These are phyloP conservation scores for Kurtzmaniella fragi DNA, from an alignment of 805 yeast species.

Conservation along the genomic window DNA sequence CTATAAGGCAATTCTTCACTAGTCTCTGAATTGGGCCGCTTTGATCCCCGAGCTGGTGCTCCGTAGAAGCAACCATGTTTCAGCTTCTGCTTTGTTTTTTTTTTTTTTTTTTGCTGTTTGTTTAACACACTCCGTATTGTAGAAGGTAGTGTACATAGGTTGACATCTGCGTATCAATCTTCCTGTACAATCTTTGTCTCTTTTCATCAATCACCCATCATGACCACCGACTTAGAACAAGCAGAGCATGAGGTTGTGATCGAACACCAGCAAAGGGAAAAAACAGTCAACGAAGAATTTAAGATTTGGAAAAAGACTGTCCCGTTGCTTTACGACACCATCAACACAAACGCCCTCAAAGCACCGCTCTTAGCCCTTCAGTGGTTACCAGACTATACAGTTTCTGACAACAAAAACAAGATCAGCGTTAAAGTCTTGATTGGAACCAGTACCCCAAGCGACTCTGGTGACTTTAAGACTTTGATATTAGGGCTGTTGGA, in stretches of 20 bases:
- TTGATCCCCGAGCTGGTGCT: no score
- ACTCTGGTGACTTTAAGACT: constrained; percentile 29
- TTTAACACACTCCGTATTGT: no score
- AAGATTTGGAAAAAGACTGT: constrained; percentile 79
- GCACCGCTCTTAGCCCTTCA: constrained; percentile 71
- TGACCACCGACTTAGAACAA: constrained; percentile 10
- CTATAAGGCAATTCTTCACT: no score
- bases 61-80: no score
- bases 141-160: no score
- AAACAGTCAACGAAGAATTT: constrained; percentile 69
- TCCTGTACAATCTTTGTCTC: not conserved
- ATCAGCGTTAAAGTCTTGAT: constrained; percentile 35
- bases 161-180: not conserved
- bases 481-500: constrained; percentile 41
- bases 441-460: constrained; percentile 45
- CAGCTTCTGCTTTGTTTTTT: no score
- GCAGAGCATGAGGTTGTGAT: constrained; percentile 33
- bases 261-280: constrained; percentile 54
- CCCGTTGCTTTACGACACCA: constrained; percentile 69
- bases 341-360: constrained; percentile 61
- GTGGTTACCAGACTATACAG: constrained; percentile 52
- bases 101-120: no score
- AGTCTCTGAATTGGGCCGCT: no score
- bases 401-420: constrained; percentile 23
- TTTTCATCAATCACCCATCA: constrained; percentile 5